Base-by-base conservation (phyloP, 495 filamentous ascomycete genomes). In the Trichoderma asperelloides region DNA sequence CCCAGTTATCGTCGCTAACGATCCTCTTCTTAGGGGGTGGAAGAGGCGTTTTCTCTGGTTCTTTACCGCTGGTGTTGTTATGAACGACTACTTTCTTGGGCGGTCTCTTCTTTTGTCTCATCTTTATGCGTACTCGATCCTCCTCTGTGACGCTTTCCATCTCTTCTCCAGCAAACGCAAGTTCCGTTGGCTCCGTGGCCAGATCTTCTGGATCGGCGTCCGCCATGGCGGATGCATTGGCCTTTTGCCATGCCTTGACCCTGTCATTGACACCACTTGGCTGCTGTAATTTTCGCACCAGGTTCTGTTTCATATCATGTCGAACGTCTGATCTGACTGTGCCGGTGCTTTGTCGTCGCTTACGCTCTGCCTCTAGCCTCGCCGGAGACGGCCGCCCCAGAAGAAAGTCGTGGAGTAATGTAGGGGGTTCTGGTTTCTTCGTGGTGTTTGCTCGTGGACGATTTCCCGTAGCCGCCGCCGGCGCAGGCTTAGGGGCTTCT, bases 1-100 rank as follows among this genome's bases (percentile, higher is more conserved):
- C 82, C 90, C 90, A 94, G 69, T 94, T 88, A 47, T 87, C 86
- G 76, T 94, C 91, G 70, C 90, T 92, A 25, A 94, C 82, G 27
- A 94, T 87, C 62, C 90, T 83, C 79, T 92, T 94, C 70, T 87
- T 86, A 7, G 91, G 91, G 23, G 75, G 69, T 39, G 64, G 72
- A 49, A 74, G 76, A 18, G 73, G 68, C 57, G 73, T 25, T n/a
- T 67, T 16, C 65, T 69, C 30, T 64, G 64, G 37, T 9, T 62
- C 15, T 16, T 70, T 69, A 4, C 71, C 67, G 27, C 70, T 75
- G 4, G 72, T 69, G 12, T 63, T 69, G 45, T 65, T 65, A 28
- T 49, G 62, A 3, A 68, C 30, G 3, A 64, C 72, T 37, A 66
- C 65, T 43, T 72, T 74, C 2, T 73, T 66, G 23, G 73, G 70